Evolutionary conservation across 139 green algal species (phyloP).

Genomic region (Chlamydomonas sp.): DNA sequence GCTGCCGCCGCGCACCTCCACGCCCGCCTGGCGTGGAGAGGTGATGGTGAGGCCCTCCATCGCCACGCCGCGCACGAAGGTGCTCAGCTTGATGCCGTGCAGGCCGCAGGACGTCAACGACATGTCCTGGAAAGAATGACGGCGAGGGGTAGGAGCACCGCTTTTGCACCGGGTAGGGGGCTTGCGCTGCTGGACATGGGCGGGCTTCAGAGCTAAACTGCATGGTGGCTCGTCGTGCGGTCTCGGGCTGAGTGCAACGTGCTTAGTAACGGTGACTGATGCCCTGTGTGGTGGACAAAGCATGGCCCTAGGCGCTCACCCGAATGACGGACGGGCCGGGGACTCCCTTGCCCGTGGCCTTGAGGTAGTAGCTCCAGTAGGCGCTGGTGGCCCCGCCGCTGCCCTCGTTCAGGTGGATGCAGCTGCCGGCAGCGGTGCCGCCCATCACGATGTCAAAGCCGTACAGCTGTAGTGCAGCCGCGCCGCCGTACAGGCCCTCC

Average conservation of each 20-base stretch:
- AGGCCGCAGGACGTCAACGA: not conserved
- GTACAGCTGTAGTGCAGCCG: constrained; percentile 3
- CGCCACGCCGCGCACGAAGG: constrained; percentile 23
- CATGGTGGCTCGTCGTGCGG: not conserved
- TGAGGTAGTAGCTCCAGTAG: constrained; percentile 37
- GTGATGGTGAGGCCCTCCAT: constrained; percentile 8
- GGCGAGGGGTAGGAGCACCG: not conserved
- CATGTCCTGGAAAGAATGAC: constrained; percentile 13
- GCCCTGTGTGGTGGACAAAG: not conserved
- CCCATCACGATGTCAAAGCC: constrained; percentile 20
- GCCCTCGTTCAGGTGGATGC: constrained; percentile 41
- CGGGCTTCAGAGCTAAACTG: not conserved
- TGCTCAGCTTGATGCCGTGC: constrained; percentile 45
- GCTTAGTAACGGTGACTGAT: not conserved
- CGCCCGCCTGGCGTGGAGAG: not conserved
- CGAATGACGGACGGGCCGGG: not conserved
- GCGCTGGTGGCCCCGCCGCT: constrained; percentile 1
- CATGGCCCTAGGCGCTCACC: not conserved
- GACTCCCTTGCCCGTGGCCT: not conserved
- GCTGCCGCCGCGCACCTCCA: constrained; percentile 37
- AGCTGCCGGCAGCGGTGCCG: not conserved
- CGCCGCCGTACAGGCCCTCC: constrained; percentile 26
- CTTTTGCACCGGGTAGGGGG: not conserved
- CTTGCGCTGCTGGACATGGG: not conserved
- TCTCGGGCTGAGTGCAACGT: not conserved